These are phyloP conservation scores for Aspergillus quadricinctus DNA, from an alignment of 2,329 filamentous ascomycete genomes.

Conservation along the genomic window DNA sequence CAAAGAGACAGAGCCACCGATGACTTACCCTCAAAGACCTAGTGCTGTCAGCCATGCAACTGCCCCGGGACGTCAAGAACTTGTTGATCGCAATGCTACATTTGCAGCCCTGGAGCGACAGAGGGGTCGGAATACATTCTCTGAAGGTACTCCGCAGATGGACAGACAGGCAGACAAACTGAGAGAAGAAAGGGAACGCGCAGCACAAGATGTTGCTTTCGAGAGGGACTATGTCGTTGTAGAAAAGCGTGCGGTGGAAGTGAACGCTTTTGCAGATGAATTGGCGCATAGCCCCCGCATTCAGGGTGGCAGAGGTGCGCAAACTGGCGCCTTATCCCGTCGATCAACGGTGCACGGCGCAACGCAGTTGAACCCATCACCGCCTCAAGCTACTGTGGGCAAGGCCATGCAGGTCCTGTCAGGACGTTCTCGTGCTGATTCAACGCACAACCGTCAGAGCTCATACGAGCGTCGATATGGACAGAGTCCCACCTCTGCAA, in stretches of 20 bases:
- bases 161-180: conserved; percentile 30
- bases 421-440: conserved; percentile 58
- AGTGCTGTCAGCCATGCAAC: conserved; percentile 33
- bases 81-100: conserved; percentile 29
- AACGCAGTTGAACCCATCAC: conserved; percentile 65
- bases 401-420: conserved; percentile 70
- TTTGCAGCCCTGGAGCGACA: conserved; percentile 57
- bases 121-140: conserved; percentile 47
- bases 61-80: conserved; percentile 39
- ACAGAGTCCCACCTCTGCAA: conserved; percentile 68
- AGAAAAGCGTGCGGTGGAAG: conserved; percentile 90
- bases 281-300: conserved; percentile 75
- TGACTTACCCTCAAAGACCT: conserved; percentile 30
- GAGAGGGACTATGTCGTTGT: conserved; percentile 95
- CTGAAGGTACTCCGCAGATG: conserved; percentile 43
- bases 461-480: conserved; percentile 81
- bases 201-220: conserved; percentile 81
- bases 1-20: conserved; percentile 23
- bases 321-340: conserved; percentile 63
- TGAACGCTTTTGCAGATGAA: conserved; percentile 95
- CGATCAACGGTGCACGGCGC: conserved; percentile 73
- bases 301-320: conserved; percentile 49
- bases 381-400: conserved; percentile 62
- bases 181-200: conserved; percentile 53
- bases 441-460: conserved; percentile 64